Evolutionary conservation across 2,329 filamentous ascomycete species (phyloP).

Genomic region (Penicillium sp.): DNA sequence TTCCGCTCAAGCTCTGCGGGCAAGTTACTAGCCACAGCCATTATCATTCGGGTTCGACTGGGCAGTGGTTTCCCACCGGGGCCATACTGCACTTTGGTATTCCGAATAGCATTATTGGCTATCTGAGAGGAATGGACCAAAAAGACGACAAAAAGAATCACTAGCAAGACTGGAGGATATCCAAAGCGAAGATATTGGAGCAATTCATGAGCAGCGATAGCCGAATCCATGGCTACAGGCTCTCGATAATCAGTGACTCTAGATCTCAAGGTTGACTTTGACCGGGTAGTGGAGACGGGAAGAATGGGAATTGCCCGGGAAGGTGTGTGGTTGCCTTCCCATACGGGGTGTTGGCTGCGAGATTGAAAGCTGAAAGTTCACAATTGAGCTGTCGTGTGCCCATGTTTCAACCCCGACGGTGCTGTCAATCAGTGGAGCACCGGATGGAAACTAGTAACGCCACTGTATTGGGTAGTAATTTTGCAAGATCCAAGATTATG

Average conservation of each 20-base stretch:
- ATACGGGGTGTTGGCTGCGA: neutral
- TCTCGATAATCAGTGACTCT: neutral
- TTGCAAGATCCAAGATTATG: neutral
- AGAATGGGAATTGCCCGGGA: neutral
- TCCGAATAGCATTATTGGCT: neutral
- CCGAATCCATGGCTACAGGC: neutral
- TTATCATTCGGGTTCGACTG: neutral
- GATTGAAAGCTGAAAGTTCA: neutral
- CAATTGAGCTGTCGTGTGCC: neutral
- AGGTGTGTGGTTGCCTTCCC: neutral
- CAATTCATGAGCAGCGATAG: neutral
- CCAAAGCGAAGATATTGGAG: neutral
- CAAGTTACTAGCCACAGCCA: neutral
- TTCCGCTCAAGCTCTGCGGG: neutral
- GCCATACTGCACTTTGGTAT: neutral
- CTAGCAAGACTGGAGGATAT: neutral
- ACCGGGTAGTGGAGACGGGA: neutral
- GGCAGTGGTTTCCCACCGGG: constrained; percentile 2
- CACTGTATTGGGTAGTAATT: neutral
- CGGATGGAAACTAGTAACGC: neutral
- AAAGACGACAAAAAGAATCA: neutral
- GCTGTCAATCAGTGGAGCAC: neutral
- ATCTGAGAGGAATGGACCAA: neutral
- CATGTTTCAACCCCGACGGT: neutral
- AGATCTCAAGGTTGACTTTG: neutral